Conservation (phyloP, 352 stramenopile genomes). For the Phytophthora foliorum region DNA sequence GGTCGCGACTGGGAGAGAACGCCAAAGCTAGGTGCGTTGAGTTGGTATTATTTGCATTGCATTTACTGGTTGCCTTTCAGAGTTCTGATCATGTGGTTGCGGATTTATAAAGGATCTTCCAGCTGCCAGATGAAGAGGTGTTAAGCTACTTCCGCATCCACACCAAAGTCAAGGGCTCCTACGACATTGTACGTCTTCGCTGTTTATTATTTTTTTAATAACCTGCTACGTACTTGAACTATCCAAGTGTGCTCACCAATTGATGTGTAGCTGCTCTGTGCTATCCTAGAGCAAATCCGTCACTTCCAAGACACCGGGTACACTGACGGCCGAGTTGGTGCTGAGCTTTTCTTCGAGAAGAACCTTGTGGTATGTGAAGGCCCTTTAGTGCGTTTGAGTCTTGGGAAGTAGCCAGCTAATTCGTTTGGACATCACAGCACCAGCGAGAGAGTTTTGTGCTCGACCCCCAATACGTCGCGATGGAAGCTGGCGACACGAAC, state of each 20-base stretch:
- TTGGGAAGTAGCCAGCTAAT: not conserved
- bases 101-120: conserved; percentile 68
- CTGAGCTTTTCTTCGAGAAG: conserved; percentile 81
- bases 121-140: conserved; percentile 89
- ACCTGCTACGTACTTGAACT: not conserved
- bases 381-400: not conserved
- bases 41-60: not conserved
- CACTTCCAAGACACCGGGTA: conserved; percentile 94
- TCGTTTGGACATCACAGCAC: conserved; percentile 35
- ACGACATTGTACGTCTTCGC: conserved; percentile 77
- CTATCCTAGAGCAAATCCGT: conserved; percentile 93
- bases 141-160: conserved; percentile 81
- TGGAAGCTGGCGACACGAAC: conserved; percentile 45
- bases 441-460: conserved; percentile 66
- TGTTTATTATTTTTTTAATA: not conserved
- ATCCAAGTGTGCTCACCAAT: not conserved
- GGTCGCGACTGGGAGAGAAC: conserved; percentile 54
- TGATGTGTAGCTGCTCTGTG: conserved; percentile 64
- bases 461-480: conserved; percentile 51
- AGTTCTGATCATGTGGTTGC: not conserved
- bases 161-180: conserved; percentile 92
- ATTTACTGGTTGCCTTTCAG: not conserved
- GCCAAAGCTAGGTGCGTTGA: conserved; percentile 51
- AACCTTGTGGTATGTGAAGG: conserved; percentile 47
- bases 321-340: conserved; percentile 80